A percentile compares a stretch with the other conserved stretches of the same genome.
These are phyloP conservation scores for Puccinia horiana DNA, from an alignment of 1,284 basidiomycete species.

Conservation along the genomic window DNA sequence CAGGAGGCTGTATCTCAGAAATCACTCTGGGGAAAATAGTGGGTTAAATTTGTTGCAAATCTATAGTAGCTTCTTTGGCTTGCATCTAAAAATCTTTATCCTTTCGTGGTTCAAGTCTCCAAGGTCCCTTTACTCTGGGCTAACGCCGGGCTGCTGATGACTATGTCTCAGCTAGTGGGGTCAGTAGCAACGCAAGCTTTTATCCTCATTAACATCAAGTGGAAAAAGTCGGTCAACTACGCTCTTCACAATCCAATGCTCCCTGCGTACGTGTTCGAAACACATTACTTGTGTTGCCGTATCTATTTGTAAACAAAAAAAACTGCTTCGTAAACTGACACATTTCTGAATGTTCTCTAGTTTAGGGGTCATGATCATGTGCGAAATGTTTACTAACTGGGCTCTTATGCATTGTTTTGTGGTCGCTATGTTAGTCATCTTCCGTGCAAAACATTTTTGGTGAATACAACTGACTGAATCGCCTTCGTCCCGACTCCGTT, in stretches of 20 bases:
- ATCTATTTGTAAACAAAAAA: too few species aligned
- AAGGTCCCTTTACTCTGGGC: background rate
- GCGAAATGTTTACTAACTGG: conserved; percentile 2
- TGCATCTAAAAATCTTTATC: background rate
- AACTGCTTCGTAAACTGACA: background rate
- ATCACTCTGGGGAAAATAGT: too few species aligned
- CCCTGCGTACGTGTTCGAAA: background rate
- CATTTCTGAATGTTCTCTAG: background rate
- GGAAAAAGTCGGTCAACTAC: background rate
- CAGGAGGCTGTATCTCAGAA: background rate
- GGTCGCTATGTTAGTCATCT: background rate
- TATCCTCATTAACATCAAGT: background rate
- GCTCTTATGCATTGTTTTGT: background rate
- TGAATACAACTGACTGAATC: background rate
- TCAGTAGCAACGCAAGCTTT: background rate
- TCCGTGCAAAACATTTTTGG: background rate
- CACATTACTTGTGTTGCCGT: background rate
- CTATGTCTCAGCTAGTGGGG: background rate
- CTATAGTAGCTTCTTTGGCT: background rate
- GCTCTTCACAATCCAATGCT: background rate
- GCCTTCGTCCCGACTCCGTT: too few species aligned
- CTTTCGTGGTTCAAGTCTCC: background rate
- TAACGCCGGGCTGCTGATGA: background rate
- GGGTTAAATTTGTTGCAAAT: background rate
- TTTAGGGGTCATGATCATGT: background rate